Evolutionary conservation across 805 yeast species (phyloP), one percentile per base, ranked within the genome.

Genomic region (Phaffomyces opuntiae): DNA sequence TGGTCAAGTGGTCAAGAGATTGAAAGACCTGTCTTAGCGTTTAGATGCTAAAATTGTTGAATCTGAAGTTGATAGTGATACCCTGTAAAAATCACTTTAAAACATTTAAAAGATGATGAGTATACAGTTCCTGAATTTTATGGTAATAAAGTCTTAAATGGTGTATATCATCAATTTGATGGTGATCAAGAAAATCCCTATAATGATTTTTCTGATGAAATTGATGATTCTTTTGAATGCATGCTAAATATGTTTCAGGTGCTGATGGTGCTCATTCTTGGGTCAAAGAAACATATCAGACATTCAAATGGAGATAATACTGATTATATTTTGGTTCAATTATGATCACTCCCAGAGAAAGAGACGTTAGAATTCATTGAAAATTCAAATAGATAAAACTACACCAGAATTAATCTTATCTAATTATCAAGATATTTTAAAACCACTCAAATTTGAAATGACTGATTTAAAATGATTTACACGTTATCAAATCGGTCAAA

Each of bases 241-340:
- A 37, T 24, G 39, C 39, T 6, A 37, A 37, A 21, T 37, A 37
- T 12, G 39, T 37, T 37, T 24, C 24, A 37, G 31, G 39, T 21
- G 24, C 39, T 14, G 39, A 37, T 24, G 39, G 39, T 37, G 39
- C 39, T n/a, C 39, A 37, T 37, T 37, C 39, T 24, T 37, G 39
- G 31, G 39, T 37, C n/a, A 17, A 17, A 37, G 39, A 37, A 21
- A 37, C 7, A 29, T 24, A 25, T 25, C 24, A 25, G 39, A 29
- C 14, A 37, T 37, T 37, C 9, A 37, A 25, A 37, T 37, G 39
- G 39, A 37, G 39, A 37, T 24, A 37, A 19, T 7, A 37, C 39
- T 7, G 39, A 37, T 24, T 37, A 24, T 17, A 37, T 37, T n/a
- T 24, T 21, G 39, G 39, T n/a, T 37, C 39, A 37, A 37, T 37